phyloP scores from a whole-genome alignment of 2,329 filamentous ascomycete genomes.

The Fusarium pilosicola region DNA sequence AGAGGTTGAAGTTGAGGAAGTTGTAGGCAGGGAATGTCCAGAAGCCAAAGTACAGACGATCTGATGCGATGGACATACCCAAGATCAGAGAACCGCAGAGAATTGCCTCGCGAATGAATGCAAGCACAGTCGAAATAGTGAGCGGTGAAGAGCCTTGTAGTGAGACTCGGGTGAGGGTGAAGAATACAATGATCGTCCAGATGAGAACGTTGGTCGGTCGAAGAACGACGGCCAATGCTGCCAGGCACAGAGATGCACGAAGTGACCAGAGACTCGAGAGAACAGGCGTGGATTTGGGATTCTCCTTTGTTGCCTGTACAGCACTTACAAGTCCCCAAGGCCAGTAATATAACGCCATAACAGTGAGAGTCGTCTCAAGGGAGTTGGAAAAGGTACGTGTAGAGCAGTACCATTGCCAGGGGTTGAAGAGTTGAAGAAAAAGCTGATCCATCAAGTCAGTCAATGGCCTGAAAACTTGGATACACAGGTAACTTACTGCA shows the following conservation, averaged over 20 bases:
- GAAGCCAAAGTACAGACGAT: slow-evolving; percentile 81
- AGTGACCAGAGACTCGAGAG: slow-evolving; percentile 46
- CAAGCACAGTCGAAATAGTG: slow-evolving; percentile 54
- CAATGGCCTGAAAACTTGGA: neutral
- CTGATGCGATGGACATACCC: slow-evolving; percentile 70
- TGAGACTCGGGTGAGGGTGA: slow-evolving; percentile 56
- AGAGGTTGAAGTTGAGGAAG: slow-evolving; percentile 91
- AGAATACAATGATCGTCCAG: slow-evolving; percentile 73
- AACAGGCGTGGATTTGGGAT: slow-evolving; percentile 47
- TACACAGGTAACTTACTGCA: slow-evolving; percentile 64
- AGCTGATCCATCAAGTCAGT: slow-evolving; percentile 40
- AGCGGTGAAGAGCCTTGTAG: slow-evolving; percentile 54
- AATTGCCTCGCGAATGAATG: slow-evolving; percentile 70
- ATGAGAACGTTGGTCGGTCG: slow-evolving; percentile 90
- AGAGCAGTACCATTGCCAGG: slow-evolving; percentile 98
- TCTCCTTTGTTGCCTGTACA: slow-evolving; percentile 52
- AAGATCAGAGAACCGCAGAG: slow-evolving; percentile 73
- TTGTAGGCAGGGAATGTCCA: slow-evolving; percentile 91
- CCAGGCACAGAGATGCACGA: slow-evolving; percentile 74
- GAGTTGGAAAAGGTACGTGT: slow-evolving; percentile 95
- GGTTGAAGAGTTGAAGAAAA: slow-evolving; percentile 51
- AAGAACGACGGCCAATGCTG: slow-evolving; percentile 83
- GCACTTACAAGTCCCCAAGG: slow-evolving; percentile 78
- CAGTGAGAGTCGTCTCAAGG: slow-evolving; percentile 87
- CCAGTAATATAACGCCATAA: slow-evolving; percentile 82